Evolutionary conservation across 345 rosid genomes (phyloP).

Genomic region (Turnera subulata): DNA sequence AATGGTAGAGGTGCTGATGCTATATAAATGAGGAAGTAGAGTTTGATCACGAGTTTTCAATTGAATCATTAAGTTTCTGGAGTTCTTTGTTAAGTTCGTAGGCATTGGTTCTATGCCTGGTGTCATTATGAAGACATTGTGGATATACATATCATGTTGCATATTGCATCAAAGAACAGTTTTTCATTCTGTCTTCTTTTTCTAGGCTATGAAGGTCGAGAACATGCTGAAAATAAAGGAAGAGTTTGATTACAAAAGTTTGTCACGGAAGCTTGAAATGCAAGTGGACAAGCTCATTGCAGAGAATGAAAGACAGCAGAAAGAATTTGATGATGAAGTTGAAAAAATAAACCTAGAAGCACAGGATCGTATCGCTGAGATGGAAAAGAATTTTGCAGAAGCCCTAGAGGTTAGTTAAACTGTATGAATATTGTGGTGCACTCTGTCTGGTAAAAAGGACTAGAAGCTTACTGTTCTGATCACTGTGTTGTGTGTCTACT

Average conservation of each 20-base stretch:
- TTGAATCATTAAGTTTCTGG: background rate
- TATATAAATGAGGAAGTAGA: too few relatives aligned
- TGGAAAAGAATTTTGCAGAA: constrained; percentile 33
- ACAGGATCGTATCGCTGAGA: constrained; percentile 29
- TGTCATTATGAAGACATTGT: background rate
- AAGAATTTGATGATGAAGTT: constrained; percentile 27
- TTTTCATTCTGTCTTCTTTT: background rate
- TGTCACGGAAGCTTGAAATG: constrained; percentile 31
- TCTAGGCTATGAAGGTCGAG: constrained; percentile 35
- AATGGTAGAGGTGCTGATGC: too few relatives aligned
- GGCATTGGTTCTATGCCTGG: background rate
- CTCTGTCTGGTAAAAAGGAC: background rate
- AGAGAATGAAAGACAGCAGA: constrained; percentile 31
- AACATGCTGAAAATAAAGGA: constrained; percentile 35
- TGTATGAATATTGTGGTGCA: background rate
- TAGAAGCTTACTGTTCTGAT: background rate
- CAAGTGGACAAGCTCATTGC: constrained; percentile 36
- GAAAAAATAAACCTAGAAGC: constrained; percentile 32
- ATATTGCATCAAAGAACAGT: background rate
- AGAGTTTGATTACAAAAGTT: constrained; percentile 34
- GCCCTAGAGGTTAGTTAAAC: constrained; percentile 27
- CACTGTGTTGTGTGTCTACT: background rate
- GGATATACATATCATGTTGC: background rate
- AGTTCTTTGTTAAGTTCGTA: background rate
- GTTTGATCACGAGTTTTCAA: too few relatives aligned